These are phyloP conservation scores for Xylariomycetidae sp. DNA, from an alignment of 2,329 filamentous ascomycete genomes.

Conservation along the genomic window DNA sequence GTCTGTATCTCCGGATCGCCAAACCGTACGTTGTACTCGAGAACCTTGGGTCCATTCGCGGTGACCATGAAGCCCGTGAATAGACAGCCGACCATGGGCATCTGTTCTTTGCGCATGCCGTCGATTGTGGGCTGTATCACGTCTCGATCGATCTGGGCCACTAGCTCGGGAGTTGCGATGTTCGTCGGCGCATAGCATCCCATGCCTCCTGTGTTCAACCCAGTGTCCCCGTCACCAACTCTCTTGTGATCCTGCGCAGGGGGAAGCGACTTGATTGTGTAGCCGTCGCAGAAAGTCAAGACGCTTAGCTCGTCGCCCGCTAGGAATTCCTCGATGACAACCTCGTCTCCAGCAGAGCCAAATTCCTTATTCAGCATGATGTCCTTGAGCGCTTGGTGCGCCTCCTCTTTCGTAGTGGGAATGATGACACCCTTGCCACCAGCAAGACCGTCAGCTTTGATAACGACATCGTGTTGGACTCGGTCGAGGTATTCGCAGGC, in stretches of 20 bases:
- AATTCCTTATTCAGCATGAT: conserved; percentile 91
- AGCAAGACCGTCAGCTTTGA: conserved; percentile 89
- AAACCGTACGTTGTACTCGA: conserved; percentile 77
- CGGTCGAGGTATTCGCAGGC: conserved; percentile 69
- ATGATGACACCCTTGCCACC: conserved; percentile 96
- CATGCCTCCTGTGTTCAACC: conserved; percentile 96
- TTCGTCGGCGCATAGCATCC: conserved; percentile 92
- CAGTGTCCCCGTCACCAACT: conserved; percentile 81
- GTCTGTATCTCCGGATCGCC: conserved; percentile 76
- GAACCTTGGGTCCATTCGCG: conserved; percentile 59
- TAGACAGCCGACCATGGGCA: conserved; percentile 66
- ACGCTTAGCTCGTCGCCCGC: conserved; percentile 90
- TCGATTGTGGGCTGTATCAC: conserved; percentile 86
- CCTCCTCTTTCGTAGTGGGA: conserved; percentile 74
- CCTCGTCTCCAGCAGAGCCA: conserved; percentile 77
- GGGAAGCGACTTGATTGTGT: conserved; percentile 74
- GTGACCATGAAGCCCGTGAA: conserved; percentile 86
- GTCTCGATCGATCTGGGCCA: conserved; percentile 70
- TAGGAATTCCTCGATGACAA: conserved; percentile 93
- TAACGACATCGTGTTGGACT: conserved; percentile 70
- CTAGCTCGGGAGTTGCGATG: conserved; percentile 67
- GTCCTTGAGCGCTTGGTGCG: conserved; percentile 70
- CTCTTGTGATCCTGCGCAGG: conserved; percentile 96
- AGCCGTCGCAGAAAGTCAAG: conserved; percentile 85
- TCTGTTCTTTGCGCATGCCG: conserved; percentile 77